Evolutionary conservation across 2,329 filamentous ascomycete genomes (phyloP).

Genomic region (Fusarium sp.): DNA sequence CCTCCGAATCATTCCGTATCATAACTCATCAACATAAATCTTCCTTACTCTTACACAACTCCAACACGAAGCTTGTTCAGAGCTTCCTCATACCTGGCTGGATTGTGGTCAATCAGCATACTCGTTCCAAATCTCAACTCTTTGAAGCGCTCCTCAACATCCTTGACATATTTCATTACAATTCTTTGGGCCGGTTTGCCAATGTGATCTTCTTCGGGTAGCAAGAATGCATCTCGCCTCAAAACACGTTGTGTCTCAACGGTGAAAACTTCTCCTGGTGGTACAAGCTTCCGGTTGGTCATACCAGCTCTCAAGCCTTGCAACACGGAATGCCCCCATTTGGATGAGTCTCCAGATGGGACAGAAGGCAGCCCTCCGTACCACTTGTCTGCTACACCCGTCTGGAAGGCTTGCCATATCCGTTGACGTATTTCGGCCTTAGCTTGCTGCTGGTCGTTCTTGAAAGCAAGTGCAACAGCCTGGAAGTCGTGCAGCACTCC

Average conservation of each 20-base stretch:
- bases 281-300: constrained; percentile 76
- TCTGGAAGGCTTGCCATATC: constrained; percentile 74
- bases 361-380: constrained; percentile 58
- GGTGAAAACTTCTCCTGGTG: constrained; percentile 81
- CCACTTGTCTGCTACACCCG: constrained; percentile 72
- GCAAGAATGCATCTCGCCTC: constrained; percentile 73
- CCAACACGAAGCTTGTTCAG: constrained; percentile 70
- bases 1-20: background rate
- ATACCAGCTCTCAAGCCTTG: constrained; percentile 75
- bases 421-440: constrained; percentile 75
- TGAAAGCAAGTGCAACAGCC: constrained; percentile 77
- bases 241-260: constrained; percentile 77
- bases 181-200: constrained; percentile 76
- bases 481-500: constrained; percentile 82
- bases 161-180: constrained; percentile 76
- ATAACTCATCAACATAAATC: constrained; percentile 8
- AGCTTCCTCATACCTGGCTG: constrained; percentile 78
- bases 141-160: constrained; percentile 77
- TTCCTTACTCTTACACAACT: constrained; percentile 54
- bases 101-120: constrained; percentile 82
- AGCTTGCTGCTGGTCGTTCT: constrained; percentile 75
- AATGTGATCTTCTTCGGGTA: constrained; percentile 61
- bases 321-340: constrained; percentile 77
- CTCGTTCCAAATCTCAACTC: constrained; percentile 78
- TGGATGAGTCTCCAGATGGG: constrained; percentile 67